phyloP scores from a whole-genome alignment of 2,329 filamentous ascomycete genomes.

The Chrysosporium queenslandicum region DNA sequence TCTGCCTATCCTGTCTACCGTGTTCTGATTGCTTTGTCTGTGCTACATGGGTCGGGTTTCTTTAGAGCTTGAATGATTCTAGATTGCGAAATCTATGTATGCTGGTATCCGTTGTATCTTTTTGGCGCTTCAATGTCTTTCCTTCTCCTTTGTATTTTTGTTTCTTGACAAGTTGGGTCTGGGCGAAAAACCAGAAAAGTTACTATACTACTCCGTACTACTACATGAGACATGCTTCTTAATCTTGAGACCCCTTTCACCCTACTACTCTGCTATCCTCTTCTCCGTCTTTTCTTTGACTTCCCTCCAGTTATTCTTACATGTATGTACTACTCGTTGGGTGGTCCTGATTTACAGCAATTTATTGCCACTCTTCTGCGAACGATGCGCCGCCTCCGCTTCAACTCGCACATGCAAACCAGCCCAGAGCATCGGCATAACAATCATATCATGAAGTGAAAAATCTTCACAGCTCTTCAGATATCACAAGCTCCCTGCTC shows the following conservation, averaged over 20 bases:
- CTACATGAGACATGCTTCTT: no score
- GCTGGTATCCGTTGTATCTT: background rate
- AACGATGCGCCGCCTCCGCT: no score
- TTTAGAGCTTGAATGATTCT: conserved; percentile 4
- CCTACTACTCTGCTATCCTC: background rate
- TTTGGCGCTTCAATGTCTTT: background rate
- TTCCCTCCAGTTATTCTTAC: no score
- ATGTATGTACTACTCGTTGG: no score
- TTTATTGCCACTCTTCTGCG: no score
- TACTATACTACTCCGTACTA: no score
- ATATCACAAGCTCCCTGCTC: background rate
- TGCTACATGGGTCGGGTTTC: background rate
- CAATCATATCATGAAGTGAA: background rate
- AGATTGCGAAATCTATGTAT: conserved; percentile 4
- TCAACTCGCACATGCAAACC: no score
- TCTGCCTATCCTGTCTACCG: background rate
- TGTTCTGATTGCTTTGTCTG: background rate
- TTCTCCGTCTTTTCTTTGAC: no score
- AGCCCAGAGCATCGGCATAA: no score
- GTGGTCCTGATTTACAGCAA: background rate
- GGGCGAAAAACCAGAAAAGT: background rate
- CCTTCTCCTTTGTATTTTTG: background rate
- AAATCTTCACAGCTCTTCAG: background rate
- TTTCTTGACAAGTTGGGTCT: no score
- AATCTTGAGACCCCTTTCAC: no score